Percentiles rank a stretch among this genome's conserved stretches.
Evolutionary conservation across 2,329 filamentous ascomycete species (phyloP).

Genomic region (Alternaria novae-zelandiae): DNA sequence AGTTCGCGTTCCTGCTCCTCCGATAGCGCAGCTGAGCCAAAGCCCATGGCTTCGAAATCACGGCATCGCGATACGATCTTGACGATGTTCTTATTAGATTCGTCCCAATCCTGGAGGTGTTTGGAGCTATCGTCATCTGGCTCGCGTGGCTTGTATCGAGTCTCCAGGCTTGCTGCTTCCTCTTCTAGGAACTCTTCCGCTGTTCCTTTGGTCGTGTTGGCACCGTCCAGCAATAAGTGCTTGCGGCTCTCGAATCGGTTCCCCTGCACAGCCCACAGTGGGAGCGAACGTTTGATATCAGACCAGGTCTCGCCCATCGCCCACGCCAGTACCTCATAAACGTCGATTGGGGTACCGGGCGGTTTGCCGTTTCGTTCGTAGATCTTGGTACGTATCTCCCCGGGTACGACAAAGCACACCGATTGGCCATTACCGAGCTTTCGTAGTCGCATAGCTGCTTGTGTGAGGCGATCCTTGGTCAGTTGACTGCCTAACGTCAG

Average conservation of each 20-base stretch:
- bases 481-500: constrained; percentile 70
- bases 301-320: constrained; percentile 63
- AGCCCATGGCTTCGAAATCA: constrained; percentile 33
- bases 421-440: constrained; percentile 71
- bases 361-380: constrained; percentile 21
- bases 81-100: constrained; percentile 22
- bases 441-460: constrained; percentile 63
- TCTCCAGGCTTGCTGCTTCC: constrained; percentile 60
- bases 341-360: constrained; percentile 44
- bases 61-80: constrained; percentile 28
- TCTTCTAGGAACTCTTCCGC: constrained; percentile 60
- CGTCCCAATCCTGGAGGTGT: constrained; percentile 17
- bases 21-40: constrained; percentile 53
- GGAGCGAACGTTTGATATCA: constrained; percentile 58
- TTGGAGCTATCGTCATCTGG: not conserved
- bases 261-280: constrained; percentile 69
- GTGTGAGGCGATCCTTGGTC: constrained; percentile 72
- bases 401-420: constrained; percentile 65
- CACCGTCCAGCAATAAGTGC: constrained; percentile 43
- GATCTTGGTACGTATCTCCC: constrained; percentile 66
- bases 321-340: constrained; percentile 66
- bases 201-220: constrained; percentile 22
- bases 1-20: constrained; percentile 76
- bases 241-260: constrained; percentile 56
- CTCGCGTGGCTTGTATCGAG: constrained; percentile 57